A percentile compares a stretch with the other conserved stretches of the same genome.
These are phyloP conservation scores for Vanrija humicola DNA, from an alignment of 1,284 basidiomycete genomes.

Conservation along the genomic window DNA sequence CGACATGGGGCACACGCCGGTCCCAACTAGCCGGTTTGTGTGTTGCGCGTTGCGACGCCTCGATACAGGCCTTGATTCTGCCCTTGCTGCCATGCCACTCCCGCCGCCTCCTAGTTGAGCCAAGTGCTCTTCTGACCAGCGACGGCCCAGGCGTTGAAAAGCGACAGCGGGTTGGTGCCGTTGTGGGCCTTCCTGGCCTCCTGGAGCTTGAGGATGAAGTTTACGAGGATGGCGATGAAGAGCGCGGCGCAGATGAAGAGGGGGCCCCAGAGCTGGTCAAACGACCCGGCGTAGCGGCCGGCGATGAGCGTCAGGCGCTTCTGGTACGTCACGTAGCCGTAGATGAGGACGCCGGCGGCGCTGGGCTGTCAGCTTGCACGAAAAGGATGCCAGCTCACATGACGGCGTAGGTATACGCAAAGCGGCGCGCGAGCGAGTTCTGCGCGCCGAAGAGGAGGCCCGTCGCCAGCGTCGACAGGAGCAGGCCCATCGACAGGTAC, in stretches of 20 bases:
- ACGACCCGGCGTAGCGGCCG: conserved; percentile 81
- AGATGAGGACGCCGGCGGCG: conserved; percentile 54
- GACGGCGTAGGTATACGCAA: conserved; percentile 79
- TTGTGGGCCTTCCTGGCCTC: conserved; percentile 30
- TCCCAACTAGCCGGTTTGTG: no score
- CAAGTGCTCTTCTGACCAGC: conserved; percentile 25
- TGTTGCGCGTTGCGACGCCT: no score
- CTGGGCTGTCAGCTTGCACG: conserved; percentile 20
- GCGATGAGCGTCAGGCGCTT: conserved; percentile 86
- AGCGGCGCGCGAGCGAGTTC: conserved; percentile 67
- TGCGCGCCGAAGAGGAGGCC: conserved; percentile 59
- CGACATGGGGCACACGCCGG: no score
- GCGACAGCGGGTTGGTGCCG: conserved; percentile 35
- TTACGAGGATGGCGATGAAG: conserved; percentile 77
- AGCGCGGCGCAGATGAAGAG: conserved; percentile 71
- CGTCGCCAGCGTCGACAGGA: conserved; percentile 79
- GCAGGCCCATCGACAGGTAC: conserved; percentile 79
- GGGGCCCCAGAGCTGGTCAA: conserved; percentile 77
- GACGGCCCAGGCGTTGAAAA: conserved; percentile 32
- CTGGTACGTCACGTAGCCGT: conserved; percentile 85
- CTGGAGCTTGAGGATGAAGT: conserved; percentile 69
- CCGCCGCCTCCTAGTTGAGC: neutral
- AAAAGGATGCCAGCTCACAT: conserved; percentile 51
- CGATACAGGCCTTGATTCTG: no score
- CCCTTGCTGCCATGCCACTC: no score